phyloP scores from a whole-genome alignment of 1,284 basidiomycete species.

The Fomitopsis schrenkii region DNA sequence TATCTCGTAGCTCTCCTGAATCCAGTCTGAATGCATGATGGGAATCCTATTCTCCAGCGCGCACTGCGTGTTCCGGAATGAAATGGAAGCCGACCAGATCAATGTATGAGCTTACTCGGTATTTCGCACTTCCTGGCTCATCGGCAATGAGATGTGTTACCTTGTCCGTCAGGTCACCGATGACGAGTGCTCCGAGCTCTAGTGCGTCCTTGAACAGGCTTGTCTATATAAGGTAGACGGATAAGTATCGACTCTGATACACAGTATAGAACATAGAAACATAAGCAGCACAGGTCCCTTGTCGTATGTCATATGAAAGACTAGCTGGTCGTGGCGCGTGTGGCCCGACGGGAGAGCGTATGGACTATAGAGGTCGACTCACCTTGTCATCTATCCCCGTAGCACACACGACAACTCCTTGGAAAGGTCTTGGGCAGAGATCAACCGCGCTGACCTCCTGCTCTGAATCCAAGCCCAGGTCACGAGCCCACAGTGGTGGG shows the following conservation, averaged over 20 bases:
- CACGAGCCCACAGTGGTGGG: slow-evolving; percentile 14
- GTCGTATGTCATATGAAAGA: too few relatives aligned
- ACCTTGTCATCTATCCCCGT: slow-evolving; percentile 73
- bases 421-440: slow-evolving; percentile 63
- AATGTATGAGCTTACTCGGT: slow-evolving; percentile 39
- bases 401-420: slow-evolving; percentile 60
- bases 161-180: slow-evolving; percentile 68
- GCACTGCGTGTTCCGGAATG: slow-evolving; percentile 42
- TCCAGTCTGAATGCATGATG: slow-evolving; percentile 71
- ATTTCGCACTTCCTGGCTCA: slow-evolving; percentile 73
- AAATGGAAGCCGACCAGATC: too few relatives aligned
- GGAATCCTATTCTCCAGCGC: slow-evolving; percentile 72
- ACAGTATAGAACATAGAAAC: neutral
- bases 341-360: neutral
- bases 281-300: too few relatives aligned
- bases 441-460: slow-evolving; percentile 36
- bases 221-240: slow-evolving; percentile 34
- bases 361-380: neutral
- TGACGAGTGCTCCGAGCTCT: slow-evolving; percentile 68
- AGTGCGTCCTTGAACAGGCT: slow-evolving; percentile 68
- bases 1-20: slow-evolving; percentile 59
- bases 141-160: slow-evolving; percentile 78
- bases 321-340: too few relatives aligned
- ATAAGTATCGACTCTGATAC: neutral
- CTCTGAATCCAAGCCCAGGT: slow-evolving; percentile 22